Base-by-base conservation (phyloP, 2,329 filamentous ascomycete genomes). In the Epichloe brachyelytri region DNA sequence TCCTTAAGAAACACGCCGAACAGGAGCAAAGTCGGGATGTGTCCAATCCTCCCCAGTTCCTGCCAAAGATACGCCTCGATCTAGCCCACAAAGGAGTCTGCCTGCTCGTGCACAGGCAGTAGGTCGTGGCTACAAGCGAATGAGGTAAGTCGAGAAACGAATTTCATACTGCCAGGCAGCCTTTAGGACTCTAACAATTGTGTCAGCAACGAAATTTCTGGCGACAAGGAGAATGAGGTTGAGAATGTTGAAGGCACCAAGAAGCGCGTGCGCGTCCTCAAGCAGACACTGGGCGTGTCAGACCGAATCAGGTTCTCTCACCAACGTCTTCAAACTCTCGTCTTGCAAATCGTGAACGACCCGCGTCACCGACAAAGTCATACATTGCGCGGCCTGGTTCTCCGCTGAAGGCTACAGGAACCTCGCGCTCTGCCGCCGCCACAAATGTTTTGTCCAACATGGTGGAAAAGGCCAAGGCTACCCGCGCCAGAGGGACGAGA, bases 311-410 rank as follows among this genome's bases (percentile, higher is more conserved):
- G 64, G 77, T 94, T 38, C 74, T 95, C 3, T 95, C 89, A 1
- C 88, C 88, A 2, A 85, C 86, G 49, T 90, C 87, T 0, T 83
- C 85, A 53, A 95, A 95, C 62, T 85, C 86, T 5, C 81, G 86
- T 48, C 75, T 85, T 15, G 71, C 58, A 53, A 64, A 65, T 19
- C 77, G 80, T 46, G 70, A 65, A 57, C 65, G 71, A 8, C 68
- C 71, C 2, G 62, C 63, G 5, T 78, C 79, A n/a, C 75, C 78
- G 14, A 65, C 69, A 22, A 83, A 84, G 61, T 72, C 77, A 3
- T 73, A 75, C 51, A 71, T 82, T 39, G 71, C 77, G 2, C 76
- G 78, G 22, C 76, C 81, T 22, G 70, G 74, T 15, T 85, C 83
- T 22, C 81, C 83, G 1, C 60, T 79, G n/a, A 86, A 86, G 61